phyloP scores from a whole-genome alignment of 1,284 basidiomycete species.

The Trichosporon coremiiforme region DNA sequence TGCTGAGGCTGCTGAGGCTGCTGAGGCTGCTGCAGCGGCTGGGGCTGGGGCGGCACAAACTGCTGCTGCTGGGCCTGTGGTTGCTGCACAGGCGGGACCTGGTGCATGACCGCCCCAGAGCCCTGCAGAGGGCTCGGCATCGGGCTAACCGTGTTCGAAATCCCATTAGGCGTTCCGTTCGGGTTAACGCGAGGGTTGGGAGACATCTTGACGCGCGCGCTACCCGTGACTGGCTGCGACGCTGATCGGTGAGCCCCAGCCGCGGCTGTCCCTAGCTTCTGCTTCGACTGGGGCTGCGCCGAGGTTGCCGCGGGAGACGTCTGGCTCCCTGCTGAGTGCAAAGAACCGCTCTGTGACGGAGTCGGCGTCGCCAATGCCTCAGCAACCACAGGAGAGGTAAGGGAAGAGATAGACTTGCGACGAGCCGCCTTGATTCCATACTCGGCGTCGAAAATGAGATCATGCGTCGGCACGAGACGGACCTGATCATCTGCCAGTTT shows the following conservation, averaged over 20 bases:
- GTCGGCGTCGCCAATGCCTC: conserved; percentile 10
- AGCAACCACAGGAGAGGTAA: not conserved
- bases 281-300: conserved; percentile 7
- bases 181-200: not conserved
- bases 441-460: conserved; percentile 23
- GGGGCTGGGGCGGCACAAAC: not conserved
- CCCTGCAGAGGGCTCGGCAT: conserved; percentile 10
- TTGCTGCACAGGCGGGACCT: conserved; percentile 11
- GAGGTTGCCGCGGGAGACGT: conserved; percentile 6
- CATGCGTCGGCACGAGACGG: conserved; percentile 16
- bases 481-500: conserved; percentile 3
- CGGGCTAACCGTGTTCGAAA: conserved; percentile 5
- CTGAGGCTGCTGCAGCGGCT: conserved; percentile 3
- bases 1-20: too few relatives aligned
- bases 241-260: not conserved
- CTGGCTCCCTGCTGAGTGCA: conserved; percentile 13
- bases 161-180: conserved; percentile 4
- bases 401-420: conserved; percentile 21
- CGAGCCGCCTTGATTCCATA: conserved; percentile 16
- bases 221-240: not conserved
- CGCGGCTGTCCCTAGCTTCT: not conserved
- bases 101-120: not conserved
- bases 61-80: conserved; percentile 10
- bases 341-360: not conserved
- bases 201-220: not conserved